Evolutionary conservation across 345 rosid genomes (phyloP), one percentile per base, ranked within the genome.

Genomic region (Populus ilicifolia): DNA sequence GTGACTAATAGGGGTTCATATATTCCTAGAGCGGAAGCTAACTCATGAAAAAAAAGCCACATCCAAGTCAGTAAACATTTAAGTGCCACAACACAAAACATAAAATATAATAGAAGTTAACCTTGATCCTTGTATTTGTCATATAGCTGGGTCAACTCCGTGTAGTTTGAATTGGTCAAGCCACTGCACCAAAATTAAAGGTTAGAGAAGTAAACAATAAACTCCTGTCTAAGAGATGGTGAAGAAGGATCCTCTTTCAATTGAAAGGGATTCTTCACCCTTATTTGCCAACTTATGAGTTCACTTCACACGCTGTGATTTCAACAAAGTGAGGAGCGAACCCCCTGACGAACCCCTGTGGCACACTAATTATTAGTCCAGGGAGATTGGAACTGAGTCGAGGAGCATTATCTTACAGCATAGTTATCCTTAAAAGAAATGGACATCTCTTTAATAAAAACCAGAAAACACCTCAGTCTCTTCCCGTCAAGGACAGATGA

Each of bases 111-210:
- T 13, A 16, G 59, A 71, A 56, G 8, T 48, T 69, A 77, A 95
- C 99, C 99, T 84, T 94, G 87, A 70, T 84, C 87, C 86, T 92
- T 96, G 90, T 94, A 94, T 71, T 88, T 94, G 86, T 86, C 76
- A 70, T 96, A 96, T 78, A 96, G 27, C 86, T 89, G 81, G 41
- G 88, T 88, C 79, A 96, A 88, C 88, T 96, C 98, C 9, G 93
- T 90, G 86, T 96, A 96, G 83, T 94, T 92, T 3, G 99, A 92
- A 78, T 94, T 86, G 73, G 99, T 91, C 92, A 96, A 83, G 75
- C 94, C 98, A 88, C 99, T 96, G 82, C 82, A 83, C 46, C 69
- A 75, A 77, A 76, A 77, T 65, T 64, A 79, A 78, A 59, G 4
- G 33, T 13, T 5, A 54, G 8, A 20, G 9, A 48, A 75, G 46